Base-by-base conservation (phyloP, 768 basidiomycete genomes). In the Leucosporidium yakuticum region DNA sequence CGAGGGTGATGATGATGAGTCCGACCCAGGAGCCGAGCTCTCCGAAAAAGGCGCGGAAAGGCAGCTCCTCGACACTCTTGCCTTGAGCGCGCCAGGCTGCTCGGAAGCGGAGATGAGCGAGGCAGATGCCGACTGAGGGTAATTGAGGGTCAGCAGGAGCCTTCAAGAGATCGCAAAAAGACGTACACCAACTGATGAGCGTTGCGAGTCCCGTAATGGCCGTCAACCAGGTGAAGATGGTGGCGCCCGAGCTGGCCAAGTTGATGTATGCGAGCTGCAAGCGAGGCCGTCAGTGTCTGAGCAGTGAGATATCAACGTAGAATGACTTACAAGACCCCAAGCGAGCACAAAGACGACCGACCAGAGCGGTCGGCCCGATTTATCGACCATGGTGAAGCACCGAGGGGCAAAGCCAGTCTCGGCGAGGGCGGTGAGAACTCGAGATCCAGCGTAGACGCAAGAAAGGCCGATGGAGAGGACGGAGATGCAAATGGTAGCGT, bases 151-250 rank as follows among this genome's bases (percentile, higher is more conserved):
- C 25, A 50, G 51, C 21, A 2, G n/a, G 1, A 47, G 7, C 21
- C 5, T 20, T 25, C 23, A 2, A 17, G 36, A 27, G 39, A 36
- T 6, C 2, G 3, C 3, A 44, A 2, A 15, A 15, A 7, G 6
- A 44, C 39, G 11, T 15, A 44, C 25, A 15, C 87, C 87, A 88
- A 50, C 86, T 85, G 67, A 88, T 82, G 59, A 88, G 79, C 3
- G 85, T 84, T 2, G 84, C 86, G 54, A 88, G 84, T 50, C 87
- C 86, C 15, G 84, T 85, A 60, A 88, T 79, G 70, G 86, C 85
- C 59, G 86, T 78, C 15, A 87, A 79, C 87, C 77, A 75, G 59
- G 29, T 31, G 56, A 61, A 84, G 8, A 85, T 83, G 51, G 84
- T 74, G 77, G 84, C 85, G 0, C 85, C 83, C 54, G 86, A 76